Conservation (phyloP, 208 protist species). For the Trypanosomatidae sp. region DNA sequence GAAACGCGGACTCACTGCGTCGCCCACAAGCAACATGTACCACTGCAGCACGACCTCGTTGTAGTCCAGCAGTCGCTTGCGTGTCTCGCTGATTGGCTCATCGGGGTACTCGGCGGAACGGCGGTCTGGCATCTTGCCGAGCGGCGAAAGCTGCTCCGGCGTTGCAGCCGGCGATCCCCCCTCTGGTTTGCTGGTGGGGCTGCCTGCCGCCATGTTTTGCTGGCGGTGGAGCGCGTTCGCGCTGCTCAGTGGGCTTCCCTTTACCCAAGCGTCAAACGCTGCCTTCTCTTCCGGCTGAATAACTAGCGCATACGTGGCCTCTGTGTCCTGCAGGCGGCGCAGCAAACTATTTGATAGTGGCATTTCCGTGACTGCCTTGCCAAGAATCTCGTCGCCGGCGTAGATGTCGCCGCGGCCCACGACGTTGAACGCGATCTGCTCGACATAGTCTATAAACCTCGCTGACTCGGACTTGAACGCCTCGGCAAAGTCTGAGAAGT, state of each 20-base stretch:
- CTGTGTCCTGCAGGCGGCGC: slow-evolving; percentile 34
- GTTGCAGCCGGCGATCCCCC: background rate
- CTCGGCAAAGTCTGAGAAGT: slow-evolving; percentile 58
- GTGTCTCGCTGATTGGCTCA: slow-evolving; percentile 38
- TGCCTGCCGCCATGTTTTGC: background rate
- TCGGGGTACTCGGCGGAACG: slow-evolving; percentile 27
- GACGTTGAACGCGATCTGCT: slow-evolving; percentile 58
- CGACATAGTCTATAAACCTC: slow-evolving; percentile 48
- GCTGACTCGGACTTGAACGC: slow-evolving; percentile 61
- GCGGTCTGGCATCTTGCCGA: slow-evolving; percentile 13
- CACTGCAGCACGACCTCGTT: slow-evolving; percentile 57
- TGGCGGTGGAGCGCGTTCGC: slow-evolving; percentile 19
- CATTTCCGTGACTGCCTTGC: slow-evolving; percentile 35
- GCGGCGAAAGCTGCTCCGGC: background rate
- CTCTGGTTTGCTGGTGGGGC: background rate
- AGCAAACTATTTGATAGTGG: slow-evolving; percentile 40
- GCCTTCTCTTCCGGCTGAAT: slow-evolving; percentile 31
- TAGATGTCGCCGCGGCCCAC: slow-evolving; percentile 46
- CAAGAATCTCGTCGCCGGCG: slow-evolving; percentile 65
- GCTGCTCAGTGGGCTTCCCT: slow-evolving; percentile 51
- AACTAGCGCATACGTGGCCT: slow-evolving; percentile 42
- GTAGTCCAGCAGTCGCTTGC: slow-evolving; percentile 68
- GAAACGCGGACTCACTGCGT: slow-evolving; percentile 36
- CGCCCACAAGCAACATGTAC: slow-evolving; percentile 59
- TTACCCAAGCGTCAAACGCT: slow-evolving; percentile 50